Conservation (phyloP, 768 basidiomycete species). For the Leccinum disarticulatum region DNA sequence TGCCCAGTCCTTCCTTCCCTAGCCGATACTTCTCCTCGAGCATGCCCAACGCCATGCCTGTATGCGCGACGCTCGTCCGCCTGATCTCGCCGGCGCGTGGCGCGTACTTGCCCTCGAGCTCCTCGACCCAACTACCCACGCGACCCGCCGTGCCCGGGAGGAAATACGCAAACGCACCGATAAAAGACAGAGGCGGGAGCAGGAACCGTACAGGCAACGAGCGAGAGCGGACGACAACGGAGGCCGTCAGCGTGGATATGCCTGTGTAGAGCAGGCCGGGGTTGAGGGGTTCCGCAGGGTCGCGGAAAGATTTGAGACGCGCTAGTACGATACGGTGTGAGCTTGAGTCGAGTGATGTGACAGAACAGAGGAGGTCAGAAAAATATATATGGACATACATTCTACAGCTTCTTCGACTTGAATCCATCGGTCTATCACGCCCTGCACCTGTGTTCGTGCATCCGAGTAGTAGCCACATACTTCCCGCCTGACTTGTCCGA, state of each 20-base stretch:
- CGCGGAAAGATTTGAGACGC: conserved; percentile 79
- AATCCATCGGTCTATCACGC: conserved; percentile 79
- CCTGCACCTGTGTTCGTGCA: conserved; percentile 67
- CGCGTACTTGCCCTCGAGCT: conserved; percentile 68
- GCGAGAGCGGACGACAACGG: conserved; percentile 82
- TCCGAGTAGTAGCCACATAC: conserved; percentile 55
- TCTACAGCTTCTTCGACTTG: conserved; percentile 82
- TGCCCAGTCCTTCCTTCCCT: conserved; percentile 44
- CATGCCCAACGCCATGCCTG: conserved; percentile 56
- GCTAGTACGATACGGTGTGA: conserved; percentile 39
- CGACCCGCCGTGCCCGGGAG: conserved; percentile 80
- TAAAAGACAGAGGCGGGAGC: conserved; percentile 74
- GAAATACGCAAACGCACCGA: conserved; percentile 76
- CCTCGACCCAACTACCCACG: conserved; percentile 60
- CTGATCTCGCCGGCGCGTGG: conserved; percentile 72
- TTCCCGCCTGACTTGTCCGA: conserved; percentile 65
- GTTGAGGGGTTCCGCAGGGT: conserved; percentile 77
- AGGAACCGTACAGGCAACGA: conserved; percentile 63
- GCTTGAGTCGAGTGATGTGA: not conserved
- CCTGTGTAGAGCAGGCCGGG: conserved; percentile 92
- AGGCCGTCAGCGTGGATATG: conserved; percentile 83
- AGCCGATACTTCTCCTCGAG: conserved; percentile 50
- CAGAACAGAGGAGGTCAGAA: not conserved
- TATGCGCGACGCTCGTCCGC: conserved; percentile 59
- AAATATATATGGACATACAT: conserved; percentile 48